Conservation (phyloP, 1,284 basidiomycete species). For the Sporisorium iseilematis-ciliati region DNA sequence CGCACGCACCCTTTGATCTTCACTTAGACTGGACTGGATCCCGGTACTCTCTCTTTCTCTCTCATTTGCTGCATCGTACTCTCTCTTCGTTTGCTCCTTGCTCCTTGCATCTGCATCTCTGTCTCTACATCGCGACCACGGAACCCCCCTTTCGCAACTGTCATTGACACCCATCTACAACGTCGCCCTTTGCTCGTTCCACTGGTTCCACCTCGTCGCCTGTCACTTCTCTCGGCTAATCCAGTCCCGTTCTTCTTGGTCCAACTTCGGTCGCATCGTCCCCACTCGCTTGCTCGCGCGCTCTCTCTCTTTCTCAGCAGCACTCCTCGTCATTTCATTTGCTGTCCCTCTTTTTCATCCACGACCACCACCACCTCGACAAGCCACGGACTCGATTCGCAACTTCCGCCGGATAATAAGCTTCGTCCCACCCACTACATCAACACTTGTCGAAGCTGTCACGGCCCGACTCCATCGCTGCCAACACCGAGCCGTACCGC, state of each 20-base stretch:
- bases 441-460: background rate
- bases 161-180: constrained; percentile 2
- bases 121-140: background rate
- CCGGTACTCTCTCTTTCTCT: background rate
- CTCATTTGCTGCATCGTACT: background rate
- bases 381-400: background rate
- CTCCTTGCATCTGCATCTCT: constrained; percentile 4
- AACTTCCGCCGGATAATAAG: background rate
- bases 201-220: background rate
- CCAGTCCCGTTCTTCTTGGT: background rate
- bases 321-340: constrained; percentile 7
- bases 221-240: background rate
- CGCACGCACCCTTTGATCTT: background rate
- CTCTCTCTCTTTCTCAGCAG: constrained; percentile 3
- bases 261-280: constrained; percentile 19
- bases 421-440: background rate
- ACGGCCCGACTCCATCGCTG: background rate
- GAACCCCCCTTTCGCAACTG: background rate
- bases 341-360: background rate
- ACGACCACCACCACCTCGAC: background rate
- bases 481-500: background rate
- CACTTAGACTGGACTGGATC: constrained; percentile 6
- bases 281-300: background rate
- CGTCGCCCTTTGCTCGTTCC: constrained; percentile 11
- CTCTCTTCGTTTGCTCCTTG: background rate